Percentiles rank a stretch among this genome's conserved stretches.
These are phyloP conservation scores for Kazachstania viticola DNA, from an alignment of 805 yeast genomes.

Conservation along the genomic window DNA sequence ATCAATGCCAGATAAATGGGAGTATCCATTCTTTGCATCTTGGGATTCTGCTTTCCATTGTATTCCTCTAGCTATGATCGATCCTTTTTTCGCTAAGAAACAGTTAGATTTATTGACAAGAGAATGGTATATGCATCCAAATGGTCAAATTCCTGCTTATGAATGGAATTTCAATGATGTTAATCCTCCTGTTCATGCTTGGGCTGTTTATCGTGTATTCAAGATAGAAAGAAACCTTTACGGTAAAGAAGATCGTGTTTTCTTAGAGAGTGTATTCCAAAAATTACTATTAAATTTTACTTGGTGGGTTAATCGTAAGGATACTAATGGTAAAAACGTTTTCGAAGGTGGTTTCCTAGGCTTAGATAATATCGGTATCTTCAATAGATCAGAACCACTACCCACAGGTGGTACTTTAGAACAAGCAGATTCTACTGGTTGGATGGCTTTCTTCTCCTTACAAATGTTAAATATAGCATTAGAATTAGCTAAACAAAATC, in stretches of 20 bases:
- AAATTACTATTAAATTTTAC: constrained; percentile 80
- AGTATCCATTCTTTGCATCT: constrained; percentile 90
- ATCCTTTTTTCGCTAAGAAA: constrained; percentile 82
- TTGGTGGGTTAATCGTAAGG: constrained; percentile 96
- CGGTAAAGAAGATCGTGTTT: constrained; percentile 70
- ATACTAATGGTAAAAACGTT: constrained; percentile 74
- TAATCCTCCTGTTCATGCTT: constrained; percentile 94
- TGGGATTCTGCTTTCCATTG: constrained; percentile 98
- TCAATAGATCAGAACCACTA: constrained; percentile 84
- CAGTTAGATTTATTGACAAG: constrained; percentile 78
- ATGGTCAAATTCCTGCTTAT: constrained; percentile 92
- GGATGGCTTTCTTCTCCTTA: constrained; percentile 91
- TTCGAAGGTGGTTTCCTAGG: constrained; percentile 94
- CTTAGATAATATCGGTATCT: constrained; percentile 82
- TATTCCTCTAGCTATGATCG: constrained; percentile 85
- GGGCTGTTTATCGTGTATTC: constrained; percentile 85
- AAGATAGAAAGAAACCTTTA: constrained; percentile 81
- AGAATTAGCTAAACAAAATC: constrained; percentile 75
- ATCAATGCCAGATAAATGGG: constrained; percentile 92
- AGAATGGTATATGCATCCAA: constrained; percentile 97
- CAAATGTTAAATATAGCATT: constrained; percentile 89
- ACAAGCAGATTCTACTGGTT: constrained; percentile 93
- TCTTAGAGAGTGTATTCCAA: constrained; percentile 84
- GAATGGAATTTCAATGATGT: constrained; percentile 95
- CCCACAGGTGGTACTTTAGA: constrained; percentile 88